These are phyloP conservation scores for Clavispora carvajalis DNA, from an alignment of 805 yeast genomes.

Conservation along the genomic window DNA sequence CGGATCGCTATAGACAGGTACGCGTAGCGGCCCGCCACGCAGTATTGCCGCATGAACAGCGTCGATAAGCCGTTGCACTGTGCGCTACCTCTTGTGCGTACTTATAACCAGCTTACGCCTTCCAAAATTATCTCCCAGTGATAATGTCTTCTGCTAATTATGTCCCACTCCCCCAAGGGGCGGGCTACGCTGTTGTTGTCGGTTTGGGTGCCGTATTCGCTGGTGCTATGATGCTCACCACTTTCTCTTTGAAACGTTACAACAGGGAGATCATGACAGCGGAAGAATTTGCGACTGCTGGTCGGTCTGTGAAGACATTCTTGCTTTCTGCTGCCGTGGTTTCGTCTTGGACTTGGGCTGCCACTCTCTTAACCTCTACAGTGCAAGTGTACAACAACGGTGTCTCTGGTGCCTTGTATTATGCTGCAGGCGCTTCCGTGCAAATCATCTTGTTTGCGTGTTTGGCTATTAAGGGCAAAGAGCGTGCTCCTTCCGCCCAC, in stretches of 20 bases:
- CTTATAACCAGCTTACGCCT: background rate
- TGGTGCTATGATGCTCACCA: conserved; percentile 71
- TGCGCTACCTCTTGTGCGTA: background rate
- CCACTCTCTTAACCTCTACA: conserved; percentile 67
- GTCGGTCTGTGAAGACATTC: conserved; percentile 80
- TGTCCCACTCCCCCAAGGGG: conserved; percentile 59
- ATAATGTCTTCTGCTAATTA: conserved; percentile 16
- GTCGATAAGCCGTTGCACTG: background rate
- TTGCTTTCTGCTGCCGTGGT: conserved; percentile 87
- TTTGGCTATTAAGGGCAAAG: conserved; percentile 82
- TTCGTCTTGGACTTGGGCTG: conserved; percentile 78
- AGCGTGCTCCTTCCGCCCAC: conserved; percentile 87
- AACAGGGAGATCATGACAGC: conserved; percentile 85
- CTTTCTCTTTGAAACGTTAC: conserved; percentile 67
- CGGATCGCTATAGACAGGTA: background rate
- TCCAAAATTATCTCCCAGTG: background rate
- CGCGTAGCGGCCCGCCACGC: background rate
- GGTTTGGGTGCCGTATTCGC: conserved; percentile 84
- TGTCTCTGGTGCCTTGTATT: conserved; percentile 72
- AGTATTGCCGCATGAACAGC: background rate
- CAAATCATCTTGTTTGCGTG: conserved; percentile 85
- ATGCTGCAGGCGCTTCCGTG: conserved; percentile 88
- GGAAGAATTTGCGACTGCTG: conserved; percentile 92
- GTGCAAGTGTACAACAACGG: conserved; percentile 76
- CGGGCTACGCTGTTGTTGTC: conserved; percentile 82